Evolutionary conservation across 768 basidiomycete species (phyloP).

Genomic region (Psilocybe sp.): DNA sequence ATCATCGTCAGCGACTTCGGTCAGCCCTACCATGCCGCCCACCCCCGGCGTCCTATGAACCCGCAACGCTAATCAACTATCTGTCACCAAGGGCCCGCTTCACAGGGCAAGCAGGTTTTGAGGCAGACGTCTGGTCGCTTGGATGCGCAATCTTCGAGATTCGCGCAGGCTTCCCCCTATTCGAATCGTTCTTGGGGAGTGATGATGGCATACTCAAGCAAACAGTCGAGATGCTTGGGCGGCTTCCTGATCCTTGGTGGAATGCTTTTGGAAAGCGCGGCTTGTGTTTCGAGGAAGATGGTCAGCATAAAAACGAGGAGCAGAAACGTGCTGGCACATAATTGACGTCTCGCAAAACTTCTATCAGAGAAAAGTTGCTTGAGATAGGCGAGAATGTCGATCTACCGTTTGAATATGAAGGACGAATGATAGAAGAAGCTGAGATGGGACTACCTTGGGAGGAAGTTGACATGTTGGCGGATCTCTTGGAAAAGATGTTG

Average conservation of each 20-base stretch:
- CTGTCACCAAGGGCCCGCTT: slow-evolving; percentile 33
- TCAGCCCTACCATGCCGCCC: slow-evolving; percentile 26
- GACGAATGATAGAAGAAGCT: too few relatives aligned
- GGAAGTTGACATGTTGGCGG: too few relatives aligned
- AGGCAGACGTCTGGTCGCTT: slow-evolving; percentile 38
- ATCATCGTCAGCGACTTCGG: slow-evolving; percentile 36
- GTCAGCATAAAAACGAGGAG: slow-evolving; percentile 22
- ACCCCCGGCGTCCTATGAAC: slow-evolving; percentile 25
- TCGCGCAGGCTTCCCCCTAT: slow-evolving; percentile 38
- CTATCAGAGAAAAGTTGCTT: too few relatives aligned
- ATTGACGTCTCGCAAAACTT: too few relatives aligned
- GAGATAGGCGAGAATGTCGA: too few relatives aligned
- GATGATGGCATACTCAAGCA: slow-evolving; percentile 28
- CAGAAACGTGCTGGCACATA: background rate
- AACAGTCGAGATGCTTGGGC: slow-evolving; percentile 33
- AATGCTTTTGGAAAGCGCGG: slow-evolving; percentile 22
- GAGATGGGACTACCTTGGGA: too few relatives aligned
- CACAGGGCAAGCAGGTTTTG: slow-evolving; percentile 21
- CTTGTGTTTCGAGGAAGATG: slow-evolving; percentile 36
- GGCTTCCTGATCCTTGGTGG: slow-evolving; percentile 42
- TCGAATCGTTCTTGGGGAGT: slow-evolving; percentile 32
- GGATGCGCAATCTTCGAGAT: slow-evolving; percentile 42
- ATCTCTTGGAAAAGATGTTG: too few relatives aligned
- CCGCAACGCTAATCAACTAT: slow-evolving; percentile 30
- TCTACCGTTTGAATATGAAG: too few relatives aligned